Percentiles rank a stretch among this genome's conserved stretches.
phyloP scores from a whole-genome alignment of 768 basidiomycete species.

The Crucibulum laeve region DNA sequence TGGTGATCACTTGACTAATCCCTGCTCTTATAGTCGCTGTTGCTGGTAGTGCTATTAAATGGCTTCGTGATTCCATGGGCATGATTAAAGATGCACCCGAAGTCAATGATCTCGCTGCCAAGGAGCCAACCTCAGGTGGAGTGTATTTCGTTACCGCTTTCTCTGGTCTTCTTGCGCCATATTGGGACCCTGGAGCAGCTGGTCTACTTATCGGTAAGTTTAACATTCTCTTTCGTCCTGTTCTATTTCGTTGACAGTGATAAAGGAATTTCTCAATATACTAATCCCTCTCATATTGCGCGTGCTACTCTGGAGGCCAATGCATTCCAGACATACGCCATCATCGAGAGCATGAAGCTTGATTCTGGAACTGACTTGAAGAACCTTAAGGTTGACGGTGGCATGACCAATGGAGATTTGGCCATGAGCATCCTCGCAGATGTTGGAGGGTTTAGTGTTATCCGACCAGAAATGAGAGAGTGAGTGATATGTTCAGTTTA shows the following conservation, averaged over 20 bases:
- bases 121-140: conserved; percentile 77
- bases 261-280: conserved; percentile 76
- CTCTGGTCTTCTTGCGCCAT: conserved; percentile 92
- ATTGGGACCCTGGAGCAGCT: conserved; percentile 93
- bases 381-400: conserved; percentile 94
- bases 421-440: conserved; percentile 87
- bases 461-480: conserved; percentile 97
- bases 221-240: conserved; percentile 6
- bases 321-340: conserved; percentile 92
- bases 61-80: conserved; percentile 89
- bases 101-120: conserved; percentile 79
- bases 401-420: conserved; percentile 92
- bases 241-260: neutral
- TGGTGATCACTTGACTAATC: conserved; percentile 2
- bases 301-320: conserved; percentile 95
- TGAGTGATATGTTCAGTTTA: conserved; percentile 32
- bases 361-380: conserved; percentile 81
- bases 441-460: conserved; percentile 86
- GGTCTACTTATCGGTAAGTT: conserved; percentile 72
- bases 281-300: conserved; percentile 88
- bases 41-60: conserved; percentile 93
- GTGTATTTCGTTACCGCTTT: conserved; percentile 98
- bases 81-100: conserved; percentile 79
- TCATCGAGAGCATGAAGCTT: conserved; percentile 91
- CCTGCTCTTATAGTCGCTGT: conserved; percentile 62